Evolutionary conservation across 371 early-diverging fungal genomes (phyloP).

Genomic region (Rhizopus stolonifer): DNA sequence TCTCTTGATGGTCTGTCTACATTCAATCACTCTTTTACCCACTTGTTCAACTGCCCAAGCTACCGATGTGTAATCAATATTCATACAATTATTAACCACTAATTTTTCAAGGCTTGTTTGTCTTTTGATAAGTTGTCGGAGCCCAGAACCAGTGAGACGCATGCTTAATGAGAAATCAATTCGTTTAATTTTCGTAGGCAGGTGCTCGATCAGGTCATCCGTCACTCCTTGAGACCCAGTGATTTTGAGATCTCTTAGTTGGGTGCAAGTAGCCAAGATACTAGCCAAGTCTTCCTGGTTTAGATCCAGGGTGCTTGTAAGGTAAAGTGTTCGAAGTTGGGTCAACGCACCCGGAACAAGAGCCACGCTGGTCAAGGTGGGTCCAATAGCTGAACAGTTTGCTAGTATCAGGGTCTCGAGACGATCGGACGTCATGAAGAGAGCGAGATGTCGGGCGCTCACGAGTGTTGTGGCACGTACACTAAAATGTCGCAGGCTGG

Average conservation of each 20-base stretch:
- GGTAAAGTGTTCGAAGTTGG: slow-evolving; percentile 6
- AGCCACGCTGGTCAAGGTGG: neutral
- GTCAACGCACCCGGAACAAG: neutral
- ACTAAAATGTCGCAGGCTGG: neutral
- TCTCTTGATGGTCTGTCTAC: slow-evolving; percentile 5
- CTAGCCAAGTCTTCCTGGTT: slow-evolving; percentile 8
- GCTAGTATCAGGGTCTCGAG: neutral
- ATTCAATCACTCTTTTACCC: slow-evolving; percentile 15
- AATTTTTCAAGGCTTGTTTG: slow-evolving; percentile 14
- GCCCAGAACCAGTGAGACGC: slow-evolving; percentile 30
- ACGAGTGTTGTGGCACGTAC: neutral
- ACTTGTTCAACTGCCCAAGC: slow-evolving; percentile 20
- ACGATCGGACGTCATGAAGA: neutral
- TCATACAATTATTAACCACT: slow-evolving; percentile 22
- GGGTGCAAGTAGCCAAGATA: slow-evolving; percentile 9
- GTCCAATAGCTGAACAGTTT: neutral
- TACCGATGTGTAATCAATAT: slow-evolving; percentile 26
- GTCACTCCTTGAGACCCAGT: slow-evolving; percentile 13
- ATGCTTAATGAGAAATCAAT: slow-evolving; percentile 29
- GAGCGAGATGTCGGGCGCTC: neutral
- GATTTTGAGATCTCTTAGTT: slow-evolving; percentile 5
- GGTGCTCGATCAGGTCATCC: slow-evolving; percentile 16
- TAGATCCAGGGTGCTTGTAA: neutral
- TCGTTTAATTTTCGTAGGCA: slow-evolving; percentile 9
- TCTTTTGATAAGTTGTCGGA: slow-evolving; percentile 21